phyloP scores from a whole-genome alignment of 78 protist genomes.

The Thecamonas trahens region DNA sequence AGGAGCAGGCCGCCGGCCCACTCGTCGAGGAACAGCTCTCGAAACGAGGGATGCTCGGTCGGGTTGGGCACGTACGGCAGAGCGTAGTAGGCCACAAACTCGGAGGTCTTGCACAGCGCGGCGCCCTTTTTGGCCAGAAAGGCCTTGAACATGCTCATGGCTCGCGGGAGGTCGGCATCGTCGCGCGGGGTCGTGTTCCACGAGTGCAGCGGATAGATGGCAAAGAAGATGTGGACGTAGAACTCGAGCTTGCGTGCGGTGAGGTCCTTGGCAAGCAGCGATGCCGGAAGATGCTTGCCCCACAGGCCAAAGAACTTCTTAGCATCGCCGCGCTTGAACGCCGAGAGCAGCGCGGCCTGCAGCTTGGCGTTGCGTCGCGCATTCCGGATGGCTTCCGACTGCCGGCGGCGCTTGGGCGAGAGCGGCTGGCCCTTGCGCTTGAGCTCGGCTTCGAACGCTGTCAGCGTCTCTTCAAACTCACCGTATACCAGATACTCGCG shows the following conservation, averaged over 20 bases:
- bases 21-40: background rate
- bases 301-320: background rate
- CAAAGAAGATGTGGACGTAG: slow-evolving; percentile 3
- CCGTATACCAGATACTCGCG: no score
- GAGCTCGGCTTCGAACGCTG: no score
- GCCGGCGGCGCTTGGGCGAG: no score
- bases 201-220: background rate
- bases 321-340: background rate
- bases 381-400: no score
- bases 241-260: background rate
- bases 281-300: background rate
- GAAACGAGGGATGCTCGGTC: background rate
- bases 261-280: background rate
- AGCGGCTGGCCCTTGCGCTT: no score
- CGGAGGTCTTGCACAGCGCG: background rate
- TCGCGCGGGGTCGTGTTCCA: background rate
- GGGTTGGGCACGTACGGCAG: background rate
- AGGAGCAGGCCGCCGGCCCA: background rate
- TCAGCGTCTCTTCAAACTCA: no score
- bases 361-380: no score
- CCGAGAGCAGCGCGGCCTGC: background rate
- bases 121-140: slow-evolving; percentile 5
- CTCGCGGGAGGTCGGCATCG: background rate
- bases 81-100: slow-evolving; percentile 9
- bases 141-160: background rate